Base-by-base conservation (phyloP, 179 eudicot genomes). In the Vitellaria paradoxa region DNA sequence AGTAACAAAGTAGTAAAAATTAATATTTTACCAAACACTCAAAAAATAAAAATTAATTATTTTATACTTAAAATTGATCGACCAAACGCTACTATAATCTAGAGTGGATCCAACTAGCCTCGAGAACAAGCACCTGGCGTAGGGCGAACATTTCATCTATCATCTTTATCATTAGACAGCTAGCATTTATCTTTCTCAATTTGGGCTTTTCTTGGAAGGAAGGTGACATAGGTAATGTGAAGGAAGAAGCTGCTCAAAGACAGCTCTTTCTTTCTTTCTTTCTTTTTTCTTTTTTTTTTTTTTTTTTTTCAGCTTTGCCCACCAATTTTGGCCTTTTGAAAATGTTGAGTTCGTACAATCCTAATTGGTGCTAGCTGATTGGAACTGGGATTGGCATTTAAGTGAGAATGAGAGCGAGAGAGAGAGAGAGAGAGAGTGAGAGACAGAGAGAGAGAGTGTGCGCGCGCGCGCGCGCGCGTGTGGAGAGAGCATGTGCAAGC, bases 291-390 rank as follows among this genome's bases (percentile, higher is more conserved):
- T 30, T 2, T 30, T 30, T 30, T 30, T 2, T 30, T 1, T 52
- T 18, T 3, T n/a, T 64, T 70, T 70, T 13, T 56, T 65, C 65
- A 17, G 17, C 30, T 18, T 57, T 37, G 23, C 52, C 24, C 52
- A 2, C 24, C 15, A 24, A 7, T 12, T 30, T 24, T 37, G 18
- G 49, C 47, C 64, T 30, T 26, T n/a, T n/a, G n/a, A n/a, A 26
- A 56, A 65, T 56, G 76, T 2, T 53, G 63, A 72, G 62, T 56
- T 56, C 52, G 20, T 61, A 72, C n/a, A 47, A 72, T 72, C 76
- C 59, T 24, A 60, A 21, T 53, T 30, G 55, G 12, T 40, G 76
- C 4, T 73, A 30, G 37, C 37, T 30, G 76, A 40, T 73, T 11
- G 53, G 59, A 65, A 42, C 56, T 56, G 23, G 52, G 30, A 72